phyloP scores from a whole-genome alignment of 345 rosid genomes.

The Ceriops tagal region DNA sequence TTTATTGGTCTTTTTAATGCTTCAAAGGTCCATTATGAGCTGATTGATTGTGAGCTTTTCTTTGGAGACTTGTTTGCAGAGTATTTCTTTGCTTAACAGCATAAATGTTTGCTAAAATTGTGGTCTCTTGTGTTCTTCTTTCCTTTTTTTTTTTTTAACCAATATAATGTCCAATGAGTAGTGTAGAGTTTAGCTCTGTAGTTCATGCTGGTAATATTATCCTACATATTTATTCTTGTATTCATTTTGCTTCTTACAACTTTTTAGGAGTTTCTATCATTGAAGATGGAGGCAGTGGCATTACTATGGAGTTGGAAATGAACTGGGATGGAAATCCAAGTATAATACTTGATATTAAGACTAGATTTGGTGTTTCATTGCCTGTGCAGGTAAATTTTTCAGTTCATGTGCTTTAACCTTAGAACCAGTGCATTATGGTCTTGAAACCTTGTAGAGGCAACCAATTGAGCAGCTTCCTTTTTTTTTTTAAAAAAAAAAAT shows the following conservation, averaged over 20 bases:
- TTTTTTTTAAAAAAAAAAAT: too few species aligned
- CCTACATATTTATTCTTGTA: too few species aligned
- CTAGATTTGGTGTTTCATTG: constrained; percentile 32
- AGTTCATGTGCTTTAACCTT: not conserved
- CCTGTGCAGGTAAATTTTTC: constrained; percentile 33
- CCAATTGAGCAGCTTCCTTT: too few species aligned
- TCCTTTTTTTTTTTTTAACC: not conserved
- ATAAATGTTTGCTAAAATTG: not conserved
- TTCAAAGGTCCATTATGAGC: not conserved
- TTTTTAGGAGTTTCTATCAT: constrained; percentile 30
- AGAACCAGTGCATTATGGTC: too few species aligned
- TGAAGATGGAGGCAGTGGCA: constrained; percentile 26
- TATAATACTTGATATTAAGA: constrained; percentile 32
- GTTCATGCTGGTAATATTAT: not conserved
- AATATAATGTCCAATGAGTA: too few species aligned
- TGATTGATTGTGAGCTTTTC: not conserved
- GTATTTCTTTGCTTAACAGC: not conserved
- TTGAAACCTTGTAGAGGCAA: too few species aligned
- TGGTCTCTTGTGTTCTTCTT: not conserved
- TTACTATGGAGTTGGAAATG: constrained; percentile 41
- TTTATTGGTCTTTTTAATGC: not conserved
- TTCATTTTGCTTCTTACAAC: constrained; percentile 5
- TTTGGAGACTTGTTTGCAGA: not conserved
- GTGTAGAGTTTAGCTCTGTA: not conserved
- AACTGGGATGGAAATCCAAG: constrained; percentile 39